Base-by-base conservation (phyloP, 768 basidiomycete genomes). In the Lyophyllum semitale region DNA sequence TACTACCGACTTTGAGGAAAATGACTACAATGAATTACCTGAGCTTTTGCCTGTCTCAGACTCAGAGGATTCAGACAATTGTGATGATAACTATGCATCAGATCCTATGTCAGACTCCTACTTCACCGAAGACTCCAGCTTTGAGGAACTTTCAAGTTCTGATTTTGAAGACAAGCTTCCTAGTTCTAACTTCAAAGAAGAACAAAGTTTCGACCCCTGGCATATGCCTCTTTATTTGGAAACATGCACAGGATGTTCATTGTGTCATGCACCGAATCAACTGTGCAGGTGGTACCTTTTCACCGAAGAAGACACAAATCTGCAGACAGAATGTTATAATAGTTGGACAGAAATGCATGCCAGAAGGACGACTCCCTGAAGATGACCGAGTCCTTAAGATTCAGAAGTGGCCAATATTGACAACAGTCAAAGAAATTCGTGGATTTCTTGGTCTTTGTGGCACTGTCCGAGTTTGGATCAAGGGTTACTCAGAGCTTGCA, bases 161-260 rank as follows among this genome's bases (percentile, higher is more conserved):
- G n/a, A n/a, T n/a, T n/a, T n/a, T n/a, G n/a, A n/a, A n/a, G n/a
- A n/a, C n/a, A n/a, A n/a, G n/a, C n/a, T n/a, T n/a, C n/a, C n/a
- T n/a, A n/a, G n/a, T n/a, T n/a, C n/a, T n/a, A n/a, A n/a, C n/a
- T n/a, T n/a, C n/a, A n/a, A n/a, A n/a, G n/a, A n/a, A n/a, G n/a
- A n/a, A n/a, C n/a, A n/a, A n/a, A n/a, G n/a, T n/a, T n/a, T n/a
- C n/a, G 0, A 78, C 76, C 42, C 55, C 55, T 0, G 66, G 69
- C 0, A 73, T 77, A 2, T 41, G 64, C 0, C 50, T 62, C 0
- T 78, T 77, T 38, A 62, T 77, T 0, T 76, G 66, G 63, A 66
- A 77, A 33, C 69, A 75, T 38, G 52, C 71, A 2, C 15, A 43
- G 2, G 60, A 66, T 32, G 15, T 73, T 8, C 67, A 77, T 38